Conservation (phyloP, 2,329 filamentous ascomycete genomes). For the Apiospora saccharicola region DNA sequence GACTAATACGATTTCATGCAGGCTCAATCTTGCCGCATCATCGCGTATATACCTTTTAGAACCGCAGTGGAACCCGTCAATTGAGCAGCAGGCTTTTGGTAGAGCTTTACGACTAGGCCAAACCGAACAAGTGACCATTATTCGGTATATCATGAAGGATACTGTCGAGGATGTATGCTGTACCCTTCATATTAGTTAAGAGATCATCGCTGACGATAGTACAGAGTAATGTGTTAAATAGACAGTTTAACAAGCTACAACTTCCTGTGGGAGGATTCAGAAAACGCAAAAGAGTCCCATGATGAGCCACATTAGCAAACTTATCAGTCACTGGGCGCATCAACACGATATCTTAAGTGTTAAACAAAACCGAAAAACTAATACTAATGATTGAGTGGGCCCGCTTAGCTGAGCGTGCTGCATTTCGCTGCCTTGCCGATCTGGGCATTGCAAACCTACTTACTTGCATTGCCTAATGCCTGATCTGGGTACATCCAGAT, state of each 20-base stretch:
- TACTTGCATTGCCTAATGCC: no score
- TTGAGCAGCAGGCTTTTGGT: slow-evolving; percentile 24
- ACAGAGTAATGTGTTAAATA: background rate
- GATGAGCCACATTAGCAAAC: background rate
- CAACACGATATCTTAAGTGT: no score
- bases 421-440: no score
- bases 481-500: no score
- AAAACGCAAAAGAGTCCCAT: background rate
- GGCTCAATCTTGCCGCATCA: slow-evolving; percentile 22
- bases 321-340: no score
- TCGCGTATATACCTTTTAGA: slow-evolving; percentile 24
- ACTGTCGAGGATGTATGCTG: slow-evolving; percentile 24
- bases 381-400: no score
- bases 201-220: background rate
- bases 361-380: no score
- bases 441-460: no score
- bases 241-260: background rate
- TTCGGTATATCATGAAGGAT: slow-evolving; percentile 22
- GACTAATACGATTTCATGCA: background rate
- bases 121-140: slow-evolving; percentile 21
- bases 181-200: background rate
- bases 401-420: no score
- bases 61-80: slow-evolving; percentile 28
- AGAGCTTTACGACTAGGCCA: slow-evolving; percentile 24
- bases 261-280: background rate